Percentiles rank a stretch among this genome's conserved stretches.
Conservation (phyloP, 495 filamentous ascomycete genomes). For the Tuber umbilicatum region DNA sequence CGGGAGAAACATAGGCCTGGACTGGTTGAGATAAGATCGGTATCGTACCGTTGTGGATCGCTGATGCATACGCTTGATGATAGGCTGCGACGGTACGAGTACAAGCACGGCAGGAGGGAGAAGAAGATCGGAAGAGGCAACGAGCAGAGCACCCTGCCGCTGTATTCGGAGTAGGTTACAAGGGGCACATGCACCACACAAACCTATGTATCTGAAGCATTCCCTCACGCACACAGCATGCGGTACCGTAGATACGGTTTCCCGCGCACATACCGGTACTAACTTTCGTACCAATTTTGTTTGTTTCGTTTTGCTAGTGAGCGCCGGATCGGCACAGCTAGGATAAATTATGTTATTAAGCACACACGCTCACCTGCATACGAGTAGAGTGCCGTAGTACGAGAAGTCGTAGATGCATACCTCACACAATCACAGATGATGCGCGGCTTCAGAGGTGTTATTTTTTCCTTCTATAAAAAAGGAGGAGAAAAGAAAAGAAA, state of each 20-base stretch:
- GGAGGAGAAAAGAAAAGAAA: too few relatives aligned
- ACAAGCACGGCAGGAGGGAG: background rate
- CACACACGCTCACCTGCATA: background rate
- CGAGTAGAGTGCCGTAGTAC: background rate
- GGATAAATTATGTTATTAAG: too few relatives aligned
- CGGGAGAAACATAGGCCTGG: background rate
- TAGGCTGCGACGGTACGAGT: background rate
- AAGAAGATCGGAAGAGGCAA: background rate
- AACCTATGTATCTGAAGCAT: background rate
- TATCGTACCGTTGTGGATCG: background rate
- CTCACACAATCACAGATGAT: background rate
- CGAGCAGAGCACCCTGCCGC: background rate
- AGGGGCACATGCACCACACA: background rate
- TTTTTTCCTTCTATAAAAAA: background rate
- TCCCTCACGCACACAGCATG: background rate
- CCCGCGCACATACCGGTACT: background rate
- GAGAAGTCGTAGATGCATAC: background rate
- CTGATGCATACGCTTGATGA: background rate
- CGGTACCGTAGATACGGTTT: background rate
- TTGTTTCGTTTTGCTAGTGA: too few relatives aligned
- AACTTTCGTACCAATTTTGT: too few relatives aligned
- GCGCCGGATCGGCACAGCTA: too few relatives aligned
- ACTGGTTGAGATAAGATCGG: conserved; percentile 2
- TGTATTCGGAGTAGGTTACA: background rate
- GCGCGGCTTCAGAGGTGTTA: background rate